phyloP scores from a whole-genome alignment of 2,329 filamentous ascomycete genomes.

The Stagonosporopsis cucurbitacearum region DNA sequence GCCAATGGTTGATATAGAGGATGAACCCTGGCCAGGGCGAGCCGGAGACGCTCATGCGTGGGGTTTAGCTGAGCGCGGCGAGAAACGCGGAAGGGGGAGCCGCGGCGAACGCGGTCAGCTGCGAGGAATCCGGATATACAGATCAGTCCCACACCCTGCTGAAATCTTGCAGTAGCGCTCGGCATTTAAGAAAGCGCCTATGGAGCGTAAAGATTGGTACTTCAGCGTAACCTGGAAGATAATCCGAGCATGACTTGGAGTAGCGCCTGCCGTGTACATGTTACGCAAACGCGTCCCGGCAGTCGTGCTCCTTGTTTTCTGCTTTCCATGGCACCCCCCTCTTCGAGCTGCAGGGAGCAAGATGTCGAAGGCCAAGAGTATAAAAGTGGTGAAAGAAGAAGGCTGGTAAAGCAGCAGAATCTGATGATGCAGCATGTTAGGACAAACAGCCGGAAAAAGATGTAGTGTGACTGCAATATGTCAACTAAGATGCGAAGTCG shows the following conservation, averaged over 20 bases:
- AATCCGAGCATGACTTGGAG: neutral
- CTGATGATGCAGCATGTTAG: too few relatives aligned
- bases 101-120: neutral
- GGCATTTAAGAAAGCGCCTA: neutral
- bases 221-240: neutral
- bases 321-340: too few relatives aligned
- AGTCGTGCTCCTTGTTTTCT: too few relatives aligned
- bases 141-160: neutral
- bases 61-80: neutral
- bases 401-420: too few relatives aligned
- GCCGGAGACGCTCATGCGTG: neutral
- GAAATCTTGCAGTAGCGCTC: neutral
- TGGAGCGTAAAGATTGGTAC: neutral
- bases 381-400: too few relatives aligned
- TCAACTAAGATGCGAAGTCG: too few relatives aligned
- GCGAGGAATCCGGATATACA: neutral
- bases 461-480: too few relatives aligned
- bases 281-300: too few relatives aligned
- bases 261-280: neutral
- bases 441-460: too few relatives aligned
- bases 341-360: too few relatives aligned
- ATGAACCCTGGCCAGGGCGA: neutral
- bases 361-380: too few relatives aligned
- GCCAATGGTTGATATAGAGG: neutral
- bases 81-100: neutral